Conservation (phyloP, 768 basidiomycete genomes). For the Strobilomyces echinocephalus region DNA sequence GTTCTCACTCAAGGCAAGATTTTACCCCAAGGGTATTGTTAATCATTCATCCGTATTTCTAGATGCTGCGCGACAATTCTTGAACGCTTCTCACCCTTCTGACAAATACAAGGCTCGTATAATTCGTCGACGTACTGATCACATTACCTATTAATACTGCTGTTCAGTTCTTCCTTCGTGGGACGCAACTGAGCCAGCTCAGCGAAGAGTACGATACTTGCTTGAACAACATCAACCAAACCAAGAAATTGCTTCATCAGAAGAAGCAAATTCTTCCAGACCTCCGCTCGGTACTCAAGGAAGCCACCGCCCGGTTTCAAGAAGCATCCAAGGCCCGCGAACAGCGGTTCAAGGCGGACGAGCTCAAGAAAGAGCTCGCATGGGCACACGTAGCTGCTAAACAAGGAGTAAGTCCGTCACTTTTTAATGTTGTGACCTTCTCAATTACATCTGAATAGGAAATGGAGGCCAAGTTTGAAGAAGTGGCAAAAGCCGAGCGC, state of each 20-base stretch:
- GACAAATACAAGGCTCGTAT: constrained; percentile 83
- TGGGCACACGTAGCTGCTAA: constrained; percentile 83
- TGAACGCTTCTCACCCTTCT: constrained; percentile 71
- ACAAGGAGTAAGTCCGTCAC: constrained; percentile 46
- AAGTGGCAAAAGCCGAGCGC: constrained; percentile 36
- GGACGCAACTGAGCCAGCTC: constrained; percentile 87
- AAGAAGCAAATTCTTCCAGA: constrained; percentile 81
- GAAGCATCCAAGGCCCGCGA: constrained; percentile 74
- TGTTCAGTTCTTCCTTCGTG: constrained; percentile 84
- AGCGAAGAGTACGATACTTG: constrained; percentile 81
- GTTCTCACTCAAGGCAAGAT: constrained; percentile 76
- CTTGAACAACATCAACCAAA: constrained; percentile 65
- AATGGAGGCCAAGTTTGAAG: constrained; percentile 38
- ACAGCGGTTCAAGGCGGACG: constrained; percentile 61
- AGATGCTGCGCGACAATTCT: constrained; percentile 58
- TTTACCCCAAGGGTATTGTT: neutral
- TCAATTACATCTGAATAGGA: constrained; percentile 31
- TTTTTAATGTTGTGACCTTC: neutral
- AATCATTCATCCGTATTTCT: neutral
- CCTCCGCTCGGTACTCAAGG: constrained; percentile 52
- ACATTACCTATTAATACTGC: neutral
- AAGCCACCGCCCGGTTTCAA: constrained; percentile 55
- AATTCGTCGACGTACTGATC: too few relatives aligned
- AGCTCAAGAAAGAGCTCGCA: constrained; percentile 75
- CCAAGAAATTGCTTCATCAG: constrained; percentile 57